Conservation (phyloP, 306 rosid species). For the Cucurbita ficifolia region DNA sequence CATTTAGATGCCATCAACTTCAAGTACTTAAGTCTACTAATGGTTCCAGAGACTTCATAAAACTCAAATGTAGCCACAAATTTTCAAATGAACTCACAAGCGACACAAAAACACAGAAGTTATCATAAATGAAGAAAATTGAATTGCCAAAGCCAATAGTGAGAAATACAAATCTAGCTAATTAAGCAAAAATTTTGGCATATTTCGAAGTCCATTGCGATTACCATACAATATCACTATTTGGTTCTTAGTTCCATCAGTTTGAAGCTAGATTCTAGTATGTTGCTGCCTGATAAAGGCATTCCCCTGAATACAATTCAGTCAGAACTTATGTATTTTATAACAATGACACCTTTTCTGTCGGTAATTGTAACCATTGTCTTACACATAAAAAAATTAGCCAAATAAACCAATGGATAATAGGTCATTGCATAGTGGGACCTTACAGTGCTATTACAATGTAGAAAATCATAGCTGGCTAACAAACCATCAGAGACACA, state of each 20-base stretch:
- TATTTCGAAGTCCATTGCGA: neutral
- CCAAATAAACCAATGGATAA: neutral
- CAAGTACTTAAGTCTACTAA: neutral
- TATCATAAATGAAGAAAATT: neutral
- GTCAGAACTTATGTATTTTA: neutral
- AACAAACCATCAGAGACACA: too few relatives aligned
- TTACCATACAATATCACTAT: neutral
- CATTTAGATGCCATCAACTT: neutral
- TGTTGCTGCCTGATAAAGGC: neutral
- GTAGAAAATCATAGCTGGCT: neutral
- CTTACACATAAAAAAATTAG: neutral
- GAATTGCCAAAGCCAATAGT: neutral
- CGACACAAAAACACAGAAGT: neutral
- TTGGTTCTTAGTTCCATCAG: neutral
- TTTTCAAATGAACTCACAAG: neutral
- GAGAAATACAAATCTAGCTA: neutral
- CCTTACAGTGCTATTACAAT: neutral
- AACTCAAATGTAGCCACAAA: neutral
- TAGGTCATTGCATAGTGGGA: neutral
- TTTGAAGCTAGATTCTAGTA: neutral
- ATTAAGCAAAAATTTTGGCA: neutral
- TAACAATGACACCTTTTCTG: neutral
- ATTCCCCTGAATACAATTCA: neutral
- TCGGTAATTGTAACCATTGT: neutral
- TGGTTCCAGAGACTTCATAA: neutral